These are phyloP conservation scores for Venturia oleaginea DNA, from an alignment of 2,329 filamentous ascomycete genomes.

Conservation along the genomic window DNA sequence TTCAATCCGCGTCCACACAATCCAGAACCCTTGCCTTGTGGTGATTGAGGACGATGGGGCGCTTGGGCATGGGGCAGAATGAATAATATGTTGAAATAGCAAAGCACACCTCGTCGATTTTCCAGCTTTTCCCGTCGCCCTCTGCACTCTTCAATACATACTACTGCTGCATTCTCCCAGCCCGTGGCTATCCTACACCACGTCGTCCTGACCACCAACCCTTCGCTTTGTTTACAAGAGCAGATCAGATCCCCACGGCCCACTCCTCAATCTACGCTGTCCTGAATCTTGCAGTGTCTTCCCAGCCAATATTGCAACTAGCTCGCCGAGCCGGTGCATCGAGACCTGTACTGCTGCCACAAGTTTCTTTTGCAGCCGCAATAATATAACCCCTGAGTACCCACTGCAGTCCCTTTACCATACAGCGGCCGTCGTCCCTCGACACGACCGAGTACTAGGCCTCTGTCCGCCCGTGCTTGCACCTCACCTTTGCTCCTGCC, in stretches of 20 bases:
- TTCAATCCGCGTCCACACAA: background rate
- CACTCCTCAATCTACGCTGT: slow-evolving; percentile 1
- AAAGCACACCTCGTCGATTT: background rate
- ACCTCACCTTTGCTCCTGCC: background rate
- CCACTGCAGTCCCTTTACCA: background rate
- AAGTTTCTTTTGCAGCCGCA: background rate
- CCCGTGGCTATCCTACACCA: background rate
- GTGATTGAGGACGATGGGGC: slow-evolving; percentile 2
- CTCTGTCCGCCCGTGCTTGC: background rate
- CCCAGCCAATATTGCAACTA: background rate
- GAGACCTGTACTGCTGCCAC: background rate
- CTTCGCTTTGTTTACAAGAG: background rate
- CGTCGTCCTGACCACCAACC: background rate
- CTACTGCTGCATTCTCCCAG: background rate
- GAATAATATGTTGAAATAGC: background rate
- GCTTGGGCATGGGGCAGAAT: background rate
- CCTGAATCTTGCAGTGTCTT: background rate
- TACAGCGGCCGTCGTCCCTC: background rate
- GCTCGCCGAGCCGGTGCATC: background rate
- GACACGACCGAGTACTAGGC: background rate
- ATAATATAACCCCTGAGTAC: slow-evolving; percentile 7
- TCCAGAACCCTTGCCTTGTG: background rate
- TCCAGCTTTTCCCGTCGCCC: background rate
- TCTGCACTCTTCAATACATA: background rate
- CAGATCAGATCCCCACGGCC: background rate